Percentiles rank a stretch among this genome's conserved stretches.
Conservation (phyloP, 1,284 basidiomycete species). For the Cutaneotrichosporon sp. region DNA sequence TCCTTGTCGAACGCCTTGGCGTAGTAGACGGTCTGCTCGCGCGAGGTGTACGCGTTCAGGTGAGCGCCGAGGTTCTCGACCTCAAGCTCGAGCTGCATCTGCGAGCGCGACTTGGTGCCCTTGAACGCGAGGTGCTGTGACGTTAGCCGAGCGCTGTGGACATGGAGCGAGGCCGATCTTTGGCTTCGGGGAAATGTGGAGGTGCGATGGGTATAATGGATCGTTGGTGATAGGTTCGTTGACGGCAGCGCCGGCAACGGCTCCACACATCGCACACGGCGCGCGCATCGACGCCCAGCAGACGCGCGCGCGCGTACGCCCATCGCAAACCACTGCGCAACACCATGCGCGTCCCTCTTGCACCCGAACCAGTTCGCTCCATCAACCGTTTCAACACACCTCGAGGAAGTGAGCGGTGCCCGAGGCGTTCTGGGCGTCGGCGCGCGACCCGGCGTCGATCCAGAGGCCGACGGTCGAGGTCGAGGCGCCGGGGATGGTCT, state of each 20-base stretch:
- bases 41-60: constrained; percentile 97
- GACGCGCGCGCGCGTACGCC: neutral
- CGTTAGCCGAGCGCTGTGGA: constrained; percentile 13
- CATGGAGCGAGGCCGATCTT: constrained; percentile 1
- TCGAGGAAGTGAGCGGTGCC: constrained; percentile 99
- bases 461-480: constrained; percentile 98
- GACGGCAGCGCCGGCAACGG: neutral
- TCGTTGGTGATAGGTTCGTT: neutral
- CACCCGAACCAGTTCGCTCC: neutral
- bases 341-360: neutral
- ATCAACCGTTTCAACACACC: constrained; percentile 54
- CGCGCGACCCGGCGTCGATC: constrained; percentile 97
- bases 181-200: constrained; percentile 11
- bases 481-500: constrained; percentile 89
- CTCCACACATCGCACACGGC: neutral
- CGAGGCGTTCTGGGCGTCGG: constrained; percentile 90
- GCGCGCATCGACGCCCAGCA: neutral
- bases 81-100: constrained; percentile 92
- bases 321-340: neutral
- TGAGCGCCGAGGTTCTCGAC: constrained; percentile 98
- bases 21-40: constrained; percentile 99
- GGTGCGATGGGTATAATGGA: constrained; percentile 5
- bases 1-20: constrained; percentile 99
- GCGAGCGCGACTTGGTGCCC: constrained; percentile 86
- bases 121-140: constrained; percentile 59